Evolutionary conservation across 2,329 filamentous ascomycete genomes (phyloP).

Genomic region (Dothideomycetes sp.): DNA sequence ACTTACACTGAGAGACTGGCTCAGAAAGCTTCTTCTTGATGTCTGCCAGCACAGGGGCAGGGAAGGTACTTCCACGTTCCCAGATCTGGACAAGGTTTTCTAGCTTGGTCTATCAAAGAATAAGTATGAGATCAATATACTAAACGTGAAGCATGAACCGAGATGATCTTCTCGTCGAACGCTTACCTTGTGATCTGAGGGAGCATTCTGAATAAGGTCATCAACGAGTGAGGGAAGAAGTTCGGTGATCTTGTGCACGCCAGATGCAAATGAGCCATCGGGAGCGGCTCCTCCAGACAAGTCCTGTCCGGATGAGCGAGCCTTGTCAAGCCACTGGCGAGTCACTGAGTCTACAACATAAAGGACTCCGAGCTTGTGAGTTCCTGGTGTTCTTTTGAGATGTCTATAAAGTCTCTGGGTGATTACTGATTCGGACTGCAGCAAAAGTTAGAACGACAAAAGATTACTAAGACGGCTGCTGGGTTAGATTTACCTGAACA

Average conservation of each 20-base stretch:
- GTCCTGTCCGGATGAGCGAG: conserved; percentile 71
- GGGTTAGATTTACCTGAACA: conserved; percentile 60
- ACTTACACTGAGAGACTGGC: conserved; percentile 34
- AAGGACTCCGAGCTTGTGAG: conserved; percentile 96
- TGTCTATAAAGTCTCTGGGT: conserved; percentile 96
- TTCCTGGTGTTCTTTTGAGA: conserved; percentile 87
- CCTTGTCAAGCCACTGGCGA: conserved; percentile 95
- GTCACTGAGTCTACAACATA: conserved; percentile 99
- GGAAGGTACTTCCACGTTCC: conserved; percentile 92
- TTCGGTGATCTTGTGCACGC: conserved; percentile 93
- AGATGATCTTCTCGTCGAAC: conserved; percentile 44
- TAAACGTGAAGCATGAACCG: no score
- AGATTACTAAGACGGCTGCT: background rate
- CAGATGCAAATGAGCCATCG: conserved; percentile 89
- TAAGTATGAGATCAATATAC: background rate
- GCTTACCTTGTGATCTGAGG: conserved; percentile 95
- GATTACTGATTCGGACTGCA: conserved; percentile 86
- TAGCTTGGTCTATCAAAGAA: conserved; percentile 73
- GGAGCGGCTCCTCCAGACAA: conserved; percentile 68
- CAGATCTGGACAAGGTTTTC: conserved; percentile 93
- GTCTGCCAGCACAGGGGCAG: conserved; percentile 62
- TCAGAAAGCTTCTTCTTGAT: conserved; percentile 75
- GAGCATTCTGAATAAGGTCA: conserved; percentile 82
- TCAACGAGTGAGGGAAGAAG: conserved; percentile 89
- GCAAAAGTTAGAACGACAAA: background rate